phyloP scores from a whole-genome alignment of 495 filamentous ascomycete genomes.

The Niebla homalea region DNA sequence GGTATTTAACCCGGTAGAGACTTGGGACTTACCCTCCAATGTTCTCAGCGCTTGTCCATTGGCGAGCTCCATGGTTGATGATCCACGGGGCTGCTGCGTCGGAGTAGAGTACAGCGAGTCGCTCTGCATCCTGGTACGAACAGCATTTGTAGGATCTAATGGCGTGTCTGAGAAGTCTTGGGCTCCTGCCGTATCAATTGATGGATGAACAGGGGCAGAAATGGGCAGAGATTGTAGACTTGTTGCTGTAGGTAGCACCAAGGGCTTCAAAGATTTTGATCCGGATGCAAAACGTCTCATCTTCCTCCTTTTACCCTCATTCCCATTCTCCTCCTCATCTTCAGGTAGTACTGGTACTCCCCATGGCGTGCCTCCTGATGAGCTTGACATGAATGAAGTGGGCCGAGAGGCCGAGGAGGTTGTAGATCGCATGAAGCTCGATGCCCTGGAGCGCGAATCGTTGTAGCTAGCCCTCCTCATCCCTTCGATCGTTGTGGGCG shows the following conservation, averaged over 20 bases:
- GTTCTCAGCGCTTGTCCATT: conserved; percentile 19
- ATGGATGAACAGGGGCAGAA: conserved; percentile 17
- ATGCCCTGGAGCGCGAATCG: conserved; percentile 5
- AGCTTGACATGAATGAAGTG: conserved; percentile 13
- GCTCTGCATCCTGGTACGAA: conserved; percentile 9
- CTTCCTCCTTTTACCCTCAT: conserved; percentile 14
- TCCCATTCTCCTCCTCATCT: conserved; percentile 6
- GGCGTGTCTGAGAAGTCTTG: conserved; percentile 9
- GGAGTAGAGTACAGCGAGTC: conserved; percentile 12
- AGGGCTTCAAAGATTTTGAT: conserved; percentile 23
- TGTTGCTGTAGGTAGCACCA: conserved; percentile 21
- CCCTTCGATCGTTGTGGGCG: neutral
- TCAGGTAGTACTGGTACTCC: conserved; percentile 11
- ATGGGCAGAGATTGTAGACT: conserved; percentile 12
- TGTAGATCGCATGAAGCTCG: conserved; percentile 18
- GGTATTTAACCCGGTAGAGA: neutral
- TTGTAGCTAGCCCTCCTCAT: neutral
- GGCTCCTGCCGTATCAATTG: conserved; percentile 1
- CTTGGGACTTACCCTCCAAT: conserved; percentile 15
- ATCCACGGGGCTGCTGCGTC: conserved; percentile 5
- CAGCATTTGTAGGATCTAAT: conserved; percentile 11
- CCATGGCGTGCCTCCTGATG: conserved; percentile 11
- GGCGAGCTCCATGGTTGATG: conserved; percentile 8
- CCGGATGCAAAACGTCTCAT: conserved; percentile 29
- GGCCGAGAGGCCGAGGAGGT: conserved; percentile 14